Evolutionary conservation across 1,284 basidiomycete genomes (phyloP).

Genomic region (Ustilago curta): DNA sequence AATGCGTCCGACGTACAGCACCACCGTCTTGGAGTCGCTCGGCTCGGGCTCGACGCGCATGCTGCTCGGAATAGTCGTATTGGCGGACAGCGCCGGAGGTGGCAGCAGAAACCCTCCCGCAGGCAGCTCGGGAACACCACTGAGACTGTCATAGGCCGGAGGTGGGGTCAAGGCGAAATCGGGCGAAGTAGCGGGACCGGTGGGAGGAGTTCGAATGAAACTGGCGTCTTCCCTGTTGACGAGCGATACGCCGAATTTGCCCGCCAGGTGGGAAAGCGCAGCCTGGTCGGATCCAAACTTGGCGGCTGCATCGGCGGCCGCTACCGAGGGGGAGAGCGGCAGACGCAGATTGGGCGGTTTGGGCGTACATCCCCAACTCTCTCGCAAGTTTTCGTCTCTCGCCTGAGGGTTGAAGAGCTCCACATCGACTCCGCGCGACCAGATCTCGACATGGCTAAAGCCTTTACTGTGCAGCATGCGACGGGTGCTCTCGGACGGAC

Average conservation of each 20-base stretch:
- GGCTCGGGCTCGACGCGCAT: constrained; percentile 30
- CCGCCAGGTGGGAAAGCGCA: constrained; percentile 43
- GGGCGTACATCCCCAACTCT: constrained; percentile 71
- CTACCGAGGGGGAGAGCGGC: constrained; percentile 60
- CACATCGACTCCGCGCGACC: constrained; percentile 71
- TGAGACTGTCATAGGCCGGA: constrained; percentile 62
- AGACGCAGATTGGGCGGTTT: constrained; percentile 60
- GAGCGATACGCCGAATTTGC: constrained; percentile 50
- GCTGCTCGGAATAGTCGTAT: constrained; percentile 17
- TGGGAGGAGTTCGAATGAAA: constrained; percentile 70
- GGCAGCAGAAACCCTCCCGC: constrained; percentile 53
- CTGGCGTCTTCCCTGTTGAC: constrained; percentile 44
- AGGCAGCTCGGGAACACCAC: constrained; percentile 56
- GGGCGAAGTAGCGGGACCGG: constrained; percentile 46
- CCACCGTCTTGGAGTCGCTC: constrained; percentile 62
- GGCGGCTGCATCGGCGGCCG: constrained; percentile 41
- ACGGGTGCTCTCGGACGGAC: constrained; percentile 73
- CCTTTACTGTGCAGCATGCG: constrained; percentile 72
- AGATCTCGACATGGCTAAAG: constrained; percentile 73
- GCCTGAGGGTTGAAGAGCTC: constrained; percentile 67
- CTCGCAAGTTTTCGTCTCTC: constrained; percentile 71
- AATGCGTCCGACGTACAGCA: constrained; percentile 71
- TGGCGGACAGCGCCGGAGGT: constrained; percentile 45
- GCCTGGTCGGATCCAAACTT: constrained; percentile 38
- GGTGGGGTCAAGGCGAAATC: constrained; percentile 64